phyloP scores from a whole-genome alignment of 2,329 filamentous ascomycete genomes.

The Diplodia intermedia region DNA sequence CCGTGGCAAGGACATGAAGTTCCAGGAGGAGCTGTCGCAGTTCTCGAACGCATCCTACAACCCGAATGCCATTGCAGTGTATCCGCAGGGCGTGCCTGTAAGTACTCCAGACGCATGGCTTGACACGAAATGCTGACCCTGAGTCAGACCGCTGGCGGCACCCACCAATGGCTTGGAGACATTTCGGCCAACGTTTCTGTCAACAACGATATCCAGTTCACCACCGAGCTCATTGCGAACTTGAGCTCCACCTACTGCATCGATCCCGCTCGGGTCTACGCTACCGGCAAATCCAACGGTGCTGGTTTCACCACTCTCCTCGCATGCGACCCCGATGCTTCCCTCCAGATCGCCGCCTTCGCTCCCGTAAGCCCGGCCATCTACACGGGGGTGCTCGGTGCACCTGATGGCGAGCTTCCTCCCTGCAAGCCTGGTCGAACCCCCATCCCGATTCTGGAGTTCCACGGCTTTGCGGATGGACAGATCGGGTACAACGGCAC shows the following conservation, averaged over 20 bases:
- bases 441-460: conserved; percentile 52
- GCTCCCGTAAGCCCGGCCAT: conserved; percentile 57
- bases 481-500: conserved; percentile 53
- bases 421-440: conserved; percentile 41
- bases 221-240: conserved; percentile 51
- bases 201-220: conserved; percentile 54
- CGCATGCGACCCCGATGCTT: conserved; percentile 55
- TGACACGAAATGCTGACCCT: background rate
- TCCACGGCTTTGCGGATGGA: conserved; percentile 53
- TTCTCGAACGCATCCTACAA: conserved; percentile 56
- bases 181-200: conserved; percentile 42
- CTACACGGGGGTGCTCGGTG: conserved; percentile 46
- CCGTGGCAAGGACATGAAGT: conserved; percentile 45
- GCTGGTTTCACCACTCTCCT: conserved; percentile 59
- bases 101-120: conserved; percentile 10
- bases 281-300: conserved; percentile 62
- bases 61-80: conserved; percentile 54
- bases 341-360: conserved; percentile 57
- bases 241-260: conserved; percentile 55
- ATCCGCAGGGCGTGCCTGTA: conserved; percentile 52
- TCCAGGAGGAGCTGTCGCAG: conserved; percentile 53
- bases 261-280: conserved; percentile 54
- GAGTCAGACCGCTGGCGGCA: conserved; percentile 32
- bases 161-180: conserved; percentile 51
- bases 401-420: conserved; percentile 36